Conservation (phyloP, 805 yeast species). For the Saturnispora saitoi region DNA sequence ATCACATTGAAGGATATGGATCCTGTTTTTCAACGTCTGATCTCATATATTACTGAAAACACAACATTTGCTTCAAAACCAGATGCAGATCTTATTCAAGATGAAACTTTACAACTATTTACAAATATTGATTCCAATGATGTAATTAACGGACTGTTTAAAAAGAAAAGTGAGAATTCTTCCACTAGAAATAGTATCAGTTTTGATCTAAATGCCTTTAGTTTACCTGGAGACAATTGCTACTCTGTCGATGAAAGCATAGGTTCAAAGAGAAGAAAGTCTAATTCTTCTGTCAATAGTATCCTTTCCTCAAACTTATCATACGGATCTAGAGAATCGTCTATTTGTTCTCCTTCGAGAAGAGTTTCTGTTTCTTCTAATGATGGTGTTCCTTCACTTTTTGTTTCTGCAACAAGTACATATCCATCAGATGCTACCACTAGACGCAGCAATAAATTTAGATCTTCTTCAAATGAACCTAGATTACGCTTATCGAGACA, state of each 20-base stretch:
- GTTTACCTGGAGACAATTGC: constrained; percentile 17
- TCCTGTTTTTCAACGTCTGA: constrained; percentile 16
- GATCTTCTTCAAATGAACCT: constrained; percentile 15
- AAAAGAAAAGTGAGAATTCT: constrained; percentile 12
- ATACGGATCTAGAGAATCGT: constrained; percentile 21
- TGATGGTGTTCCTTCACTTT: constrained; percentile 20
- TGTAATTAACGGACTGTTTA: constrained; percentile 15
- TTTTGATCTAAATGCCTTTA: constrained; percentile 26
- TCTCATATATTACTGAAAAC: constrained; percentile 17
- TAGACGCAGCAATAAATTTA: constrained; percentile 9
- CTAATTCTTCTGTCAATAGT: constrained; percentile 24
- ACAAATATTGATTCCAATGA: constrained; percentile 11
- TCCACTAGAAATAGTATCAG: constrained; percentile 4
- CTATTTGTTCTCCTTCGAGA: constrained; percentile 21
- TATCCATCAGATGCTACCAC: constrained; percentile 6
- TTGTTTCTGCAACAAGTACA: constrained; percentile 24
- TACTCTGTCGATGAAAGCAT: constrained; percentile 13
- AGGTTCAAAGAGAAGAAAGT: constrained; percentile 17
- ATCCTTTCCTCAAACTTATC: constrained; percentile 20
- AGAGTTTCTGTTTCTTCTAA: constrained; percentile 22
- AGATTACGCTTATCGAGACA: constrained; percentile 11
- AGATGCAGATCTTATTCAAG: constrained; percentile 11
- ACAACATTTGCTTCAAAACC: constrained; percentile 9
- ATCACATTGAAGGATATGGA: constrained; percentile 19
- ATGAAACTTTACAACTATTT: constrained; percentile 22